Percentiles rank a stretch among this genome's conserved stretches.
These are phyloP conservation scores for Dichomitus squalens DNA, from an alignment of 1,284 basidiomycete genomes.

Conservation along the genomic window DNA sequence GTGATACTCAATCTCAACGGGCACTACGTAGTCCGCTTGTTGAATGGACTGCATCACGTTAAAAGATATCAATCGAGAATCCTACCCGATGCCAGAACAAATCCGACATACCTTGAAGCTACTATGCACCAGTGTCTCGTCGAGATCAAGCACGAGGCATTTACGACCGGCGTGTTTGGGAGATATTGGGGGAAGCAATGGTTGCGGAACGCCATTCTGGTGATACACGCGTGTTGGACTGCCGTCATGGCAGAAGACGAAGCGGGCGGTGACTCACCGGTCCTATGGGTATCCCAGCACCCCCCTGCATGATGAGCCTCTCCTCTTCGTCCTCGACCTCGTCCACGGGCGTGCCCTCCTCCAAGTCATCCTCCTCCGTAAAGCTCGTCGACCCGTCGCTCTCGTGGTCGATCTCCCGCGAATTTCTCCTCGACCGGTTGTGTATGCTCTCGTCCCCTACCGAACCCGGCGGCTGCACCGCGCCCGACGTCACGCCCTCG, in stretches of 20 bases:
- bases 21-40: conserved; percentile 97
- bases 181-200: conserved; percentile 83
- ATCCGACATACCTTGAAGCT: conserved; percentile 77
- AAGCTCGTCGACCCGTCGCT: conserved; percentile 44
- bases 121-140: conserved; percentile 95
- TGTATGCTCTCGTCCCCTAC: conserved; percentile 47
- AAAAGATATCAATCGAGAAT: conserved; percentile 8
- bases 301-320: conserved; percentile 77
- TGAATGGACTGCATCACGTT: conserved; percentile 75
- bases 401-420: conserved; percentile 43
- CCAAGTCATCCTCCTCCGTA: conserved; percentile 50
- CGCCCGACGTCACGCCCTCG: conserved; percentile 61
- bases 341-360: conserved; percentile 42
- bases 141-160: conserved; percentile 92
- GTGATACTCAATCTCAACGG: conserved; percentile 98
- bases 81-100: background rate
- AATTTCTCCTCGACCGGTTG: conserved; percentile 35
- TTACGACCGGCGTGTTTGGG: conserved; percentile 82
- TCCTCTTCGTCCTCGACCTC: conserved; percentile 79
- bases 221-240: conserved; percentile 1
- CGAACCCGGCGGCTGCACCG: conserved; percentile 73
- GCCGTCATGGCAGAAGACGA: background rate
- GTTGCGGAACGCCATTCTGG: conserved; percentile 84
- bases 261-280: conserved; percentile 48
- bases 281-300: conserved; percentile 80